Conservation (phyloP, 2,329 filamentous ascomycete species). For the Cordyceps tenuipes region DNA sequence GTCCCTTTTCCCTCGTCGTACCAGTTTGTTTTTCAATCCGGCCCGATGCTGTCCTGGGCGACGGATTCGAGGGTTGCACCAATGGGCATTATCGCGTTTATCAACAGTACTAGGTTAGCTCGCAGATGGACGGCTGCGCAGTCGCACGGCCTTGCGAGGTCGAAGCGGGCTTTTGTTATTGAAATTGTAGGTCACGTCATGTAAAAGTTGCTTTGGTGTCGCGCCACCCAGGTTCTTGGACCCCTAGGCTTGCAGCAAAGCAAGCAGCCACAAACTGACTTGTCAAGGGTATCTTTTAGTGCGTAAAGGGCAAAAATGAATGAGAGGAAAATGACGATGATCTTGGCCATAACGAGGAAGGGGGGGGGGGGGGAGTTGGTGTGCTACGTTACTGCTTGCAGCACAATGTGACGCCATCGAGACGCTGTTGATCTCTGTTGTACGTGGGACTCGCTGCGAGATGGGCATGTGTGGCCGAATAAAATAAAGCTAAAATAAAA, state of each 20-base stretch:
- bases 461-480: background rate
- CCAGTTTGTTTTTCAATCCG: background rate
- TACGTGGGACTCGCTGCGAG: background rate
- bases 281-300: too few relatives aligned
- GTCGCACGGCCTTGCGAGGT: too few relatives aligned
- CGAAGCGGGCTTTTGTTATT: too few relatives aligned
- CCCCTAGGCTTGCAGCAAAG: background rate
- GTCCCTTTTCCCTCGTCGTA: background rate
- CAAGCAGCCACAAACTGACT: too few relatives aligned
- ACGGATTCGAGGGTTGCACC: background rate
- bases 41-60: background rate
- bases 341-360: background rate
- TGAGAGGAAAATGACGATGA: too few relatives aligned
- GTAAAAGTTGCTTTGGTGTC: background rate
- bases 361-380: too few relatives aligned
- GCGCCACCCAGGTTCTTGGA: background rate
- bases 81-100: too few relatives aligned
- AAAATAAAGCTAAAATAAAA: too few relatives aligned
- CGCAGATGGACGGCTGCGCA: too few relatives aligned
- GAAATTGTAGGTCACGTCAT: too few relatives aligned
- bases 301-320: background rate
- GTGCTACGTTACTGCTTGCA: background rate
- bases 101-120: too few relatives aligned
- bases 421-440: background rate
- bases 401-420: background rate